Conservation (phyloP, 2,329 filamentous ascomycete species). For the Paecilomyces formosus region DNA sequence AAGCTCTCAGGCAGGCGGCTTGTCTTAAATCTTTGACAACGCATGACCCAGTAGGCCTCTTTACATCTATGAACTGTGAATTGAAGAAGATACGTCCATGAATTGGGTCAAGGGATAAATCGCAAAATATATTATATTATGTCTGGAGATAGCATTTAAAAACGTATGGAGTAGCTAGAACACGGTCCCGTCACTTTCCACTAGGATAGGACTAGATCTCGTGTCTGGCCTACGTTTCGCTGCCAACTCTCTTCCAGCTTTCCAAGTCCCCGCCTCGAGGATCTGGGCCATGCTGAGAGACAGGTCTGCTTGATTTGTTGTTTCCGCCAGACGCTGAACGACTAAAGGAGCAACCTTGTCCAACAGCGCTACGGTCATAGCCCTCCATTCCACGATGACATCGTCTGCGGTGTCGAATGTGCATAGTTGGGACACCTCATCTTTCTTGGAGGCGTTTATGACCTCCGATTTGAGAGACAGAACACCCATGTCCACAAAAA, state of each 20-base stretch:
- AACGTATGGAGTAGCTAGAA: constrained; percentile 17
- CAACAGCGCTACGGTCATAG: constrained; percentile 54
- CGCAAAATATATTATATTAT: not conserved
- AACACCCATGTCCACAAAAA: constrained; percentile 56
- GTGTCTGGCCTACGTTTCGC: constrained; percentile 24
- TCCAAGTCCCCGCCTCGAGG: constrained; percentile 50
- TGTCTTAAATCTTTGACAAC: not conserved
- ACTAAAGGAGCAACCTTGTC: constrained; percentile 48
- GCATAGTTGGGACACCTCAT: constrained; percentile 32
- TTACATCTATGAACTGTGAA: not conserved
- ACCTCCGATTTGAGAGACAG: constrained; percentile 44
- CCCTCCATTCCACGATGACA: constrained; percentile 60
- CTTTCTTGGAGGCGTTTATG: constrained; percentile 35
- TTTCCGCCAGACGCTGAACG: constrained; percentile 28
- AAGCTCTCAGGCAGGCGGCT: not conserved
- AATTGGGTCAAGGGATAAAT: not conserved
- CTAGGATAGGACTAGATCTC: constrained; percentile 31
- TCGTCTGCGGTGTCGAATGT: constrained; percentile 54
- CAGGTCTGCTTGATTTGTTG: constrained; percentile 18
- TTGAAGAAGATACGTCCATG: too few relatives aligned
- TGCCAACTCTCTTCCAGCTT: constrained; percentile 33
- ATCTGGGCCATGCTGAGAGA: constrained; percentile 43
- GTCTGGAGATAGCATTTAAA: not conserved
- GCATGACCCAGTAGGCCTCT: not conserved
- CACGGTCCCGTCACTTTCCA: constrained; percentile 32